Conservation (phyloP, 768 basidiomycete genomes). For the Tricholoma matsutake region DNA sequence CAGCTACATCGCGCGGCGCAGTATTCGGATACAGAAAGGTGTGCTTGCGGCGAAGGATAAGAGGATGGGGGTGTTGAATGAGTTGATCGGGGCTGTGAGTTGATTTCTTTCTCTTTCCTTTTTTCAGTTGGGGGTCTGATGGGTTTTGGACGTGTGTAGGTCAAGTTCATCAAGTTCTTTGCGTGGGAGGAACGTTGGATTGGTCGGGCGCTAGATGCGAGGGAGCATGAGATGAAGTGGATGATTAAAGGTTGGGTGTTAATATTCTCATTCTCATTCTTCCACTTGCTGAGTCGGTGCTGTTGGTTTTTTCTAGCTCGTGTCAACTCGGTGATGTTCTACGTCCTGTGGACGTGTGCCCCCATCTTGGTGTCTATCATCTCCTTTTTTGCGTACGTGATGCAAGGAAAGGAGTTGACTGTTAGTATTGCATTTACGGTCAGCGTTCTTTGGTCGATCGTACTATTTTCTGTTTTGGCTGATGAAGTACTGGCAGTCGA, state of each 20-base stretch:
- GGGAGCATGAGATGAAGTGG: constrained; percentile 71
- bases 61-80: constrained; percentile 75
- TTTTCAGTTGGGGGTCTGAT: background rate
- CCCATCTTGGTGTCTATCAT: constrained; percentile 80
- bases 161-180: constrained; percentile 79
- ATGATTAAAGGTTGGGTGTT: constrained; percentile 57
- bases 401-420: constrained; percentile 71
- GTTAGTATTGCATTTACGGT: constrained; percentile 84
- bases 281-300: background rate
- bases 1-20: constrained; percentile 56
- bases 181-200: constrained; percentile 83
- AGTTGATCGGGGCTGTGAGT: constrained; percentile 66
- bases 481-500: constrained; percentile 40
- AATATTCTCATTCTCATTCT: background rate
- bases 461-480: background rate
- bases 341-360: constrained; percentile 67
- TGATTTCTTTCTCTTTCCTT: too few relatives aligned
- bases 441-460: background rate
- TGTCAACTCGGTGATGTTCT: constrained; percentile 70
- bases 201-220: constrained; percentile 55
- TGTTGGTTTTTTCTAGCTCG: constrained; percentile 41
- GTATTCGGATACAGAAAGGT: constrained; percentile 59
- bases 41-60: constrained; percentile 63
- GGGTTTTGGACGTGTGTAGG: constrained; percentile 25
- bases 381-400: constrained; percentile 72